Evolutionary conservation across 768 basidiomycete genomes (phyloP), one percentile per base, ranked within the genome.

Genomic region (Amanita pseudoporphyria): DNA sequence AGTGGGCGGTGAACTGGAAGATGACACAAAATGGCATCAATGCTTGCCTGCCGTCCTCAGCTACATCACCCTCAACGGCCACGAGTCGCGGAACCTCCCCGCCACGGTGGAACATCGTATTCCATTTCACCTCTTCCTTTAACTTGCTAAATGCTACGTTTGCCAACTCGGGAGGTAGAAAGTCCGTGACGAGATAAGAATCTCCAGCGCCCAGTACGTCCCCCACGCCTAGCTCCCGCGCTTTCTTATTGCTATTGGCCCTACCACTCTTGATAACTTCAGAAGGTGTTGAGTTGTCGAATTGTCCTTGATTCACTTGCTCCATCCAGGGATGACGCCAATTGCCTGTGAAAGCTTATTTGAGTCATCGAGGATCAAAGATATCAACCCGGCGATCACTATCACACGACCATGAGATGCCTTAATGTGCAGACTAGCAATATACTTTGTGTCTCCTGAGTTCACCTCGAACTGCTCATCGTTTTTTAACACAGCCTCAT

Each of bases 41-140:
- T 33, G 40, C 57, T 38, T 47, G 67, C 72, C 71, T 72, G 38
- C 73, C 72, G 52, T 71, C 68, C 12, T 65, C 58, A 18, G 47
- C 51, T 19, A 67, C 54, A 51, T 65, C 62, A 2, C 68, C 69
- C 54, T 69, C 62, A 14, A 69, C 67, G 7, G 68, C 69, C 1
- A 67, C 64, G 9, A 66, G 59, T 38, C 66, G 59, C 2, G 64
- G 67, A 24, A 68, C 67, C 59, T 87, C 84, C 3, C 87, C 86
- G 19, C 87, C 87, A 63, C 82, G 71, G 62, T 88, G 87, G 53
- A 77, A 66, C 87, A 90, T 90, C 2, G 69, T 69, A 40, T 75
- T 70, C 85, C 86, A 90, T 41, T 71, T 67, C 0, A 89, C 87
- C 58, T 89, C 87, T 9, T 70, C 63, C 52, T 64, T 71, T 54